These are phyloP conservation scores for Mitragyna speciosa DNA, from an alignment of 257 asterid species.

Conservation along the genomic window DNA sequence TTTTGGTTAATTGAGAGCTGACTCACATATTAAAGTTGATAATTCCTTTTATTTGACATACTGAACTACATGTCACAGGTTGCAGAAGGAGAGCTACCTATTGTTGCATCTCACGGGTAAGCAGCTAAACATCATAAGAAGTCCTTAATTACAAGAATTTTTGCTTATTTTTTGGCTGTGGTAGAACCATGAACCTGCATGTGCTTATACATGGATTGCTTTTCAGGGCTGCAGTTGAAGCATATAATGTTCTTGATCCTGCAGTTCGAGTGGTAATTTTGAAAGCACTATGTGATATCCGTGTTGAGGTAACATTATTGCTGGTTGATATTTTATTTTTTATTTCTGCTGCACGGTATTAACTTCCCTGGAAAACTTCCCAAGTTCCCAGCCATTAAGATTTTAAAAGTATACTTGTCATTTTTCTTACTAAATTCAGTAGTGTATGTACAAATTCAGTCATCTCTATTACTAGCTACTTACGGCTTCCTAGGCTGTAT, in stretches of 20 bases:
- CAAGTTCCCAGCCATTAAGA: not conserved
- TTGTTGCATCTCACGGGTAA: constrained; percentile 98
- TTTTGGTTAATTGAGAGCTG: constrained; percentile 12
- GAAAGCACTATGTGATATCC: constrained; percentile 97
- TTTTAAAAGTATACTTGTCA: not conserved
- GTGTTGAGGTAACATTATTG: constrained; percentile 76
- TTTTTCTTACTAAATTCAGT: not conserved
- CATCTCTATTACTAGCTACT: not conserved
- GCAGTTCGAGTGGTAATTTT: constrained; percentile 86
- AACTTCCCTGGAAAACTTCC: not conserved
- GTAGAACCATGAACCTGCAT: constrained; percentile 12
- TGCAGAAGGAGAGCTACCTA: constrained; percentile 95
- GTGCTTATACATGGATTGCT: constrained; percentile 17
- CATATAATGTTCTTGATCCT: constrained; percentile 75
- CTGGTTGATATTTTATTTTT: constrained; percentile 15
- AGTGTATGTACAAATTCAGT: not conserved
- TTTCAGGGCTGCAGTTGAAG: constrained; percentile 84
- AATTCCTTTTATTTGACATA: constrained; percentile 18
- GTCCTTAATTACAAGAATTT: constrained; percentile 7
- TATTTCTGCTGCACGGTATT: not conserved
- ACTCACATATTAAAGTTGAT: constrained; percentile 17
- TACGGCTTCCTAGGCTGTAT: not conserved
- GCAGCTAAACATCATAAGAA: constrained; percentile 25
- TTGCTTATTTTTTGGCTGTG: constrained; percentile 13
- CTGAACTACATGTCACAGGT: constrained; percentile 56